These are phyloP conservation scores for Abelmoschus esculentus DNA, from an alignment of 345 rosid genomes.

Conservation along the genomic window DNA sequence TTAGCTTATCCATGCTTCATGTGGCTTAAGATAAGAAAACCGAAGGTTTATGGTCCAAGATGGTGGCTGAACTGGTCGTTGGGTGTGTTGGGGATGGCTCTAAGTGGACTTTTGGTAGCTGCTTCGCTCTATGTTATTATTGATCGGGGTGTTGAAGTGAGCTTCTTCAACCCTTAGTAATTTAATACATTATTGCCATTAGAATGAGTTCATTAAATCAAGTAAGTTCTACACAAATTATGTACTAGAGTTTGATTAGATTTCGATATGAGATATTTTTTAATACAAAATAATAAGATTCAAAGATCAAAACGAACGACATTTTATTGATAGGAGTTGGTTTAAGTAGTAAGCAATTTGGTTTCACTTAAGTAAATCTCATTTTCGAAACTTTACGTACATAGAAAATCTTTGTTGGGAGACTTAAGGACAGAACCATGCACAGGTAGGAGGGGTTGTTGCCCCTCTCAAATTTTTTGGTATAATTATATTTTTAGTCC, in stretches of 20 bases:
- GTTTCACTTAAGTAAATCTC: too few relatives aligned
- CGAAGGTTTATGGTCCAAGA: constrained; percentile 28
- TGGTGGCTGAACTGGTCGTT: constrained; percentile 54
- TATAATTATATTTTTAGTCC: too few relatives aligned
- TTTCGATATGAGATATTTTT: neutral
- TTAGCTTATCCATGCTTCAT: constrained; percentile 60
- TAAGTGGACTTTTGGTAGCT: constrained; percentile 38
- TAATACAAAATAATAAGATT: neutral
- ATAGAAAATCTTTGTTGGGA: too few relatives aligned
- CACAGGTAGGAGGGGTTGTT: too few relatives aligned
- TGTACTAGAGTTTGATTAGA: neutral
- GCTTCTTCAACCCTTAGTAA: constrained; percentile 50
- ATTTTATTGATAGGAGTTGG: too few relatives aligned
- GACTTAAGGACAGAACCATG: too few relatives aligned
- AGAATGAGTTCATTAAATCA: neutral
- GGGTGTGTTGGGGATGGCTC: constrained; percentile 41
- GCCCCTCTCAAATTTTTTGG: too few relatives aligned
- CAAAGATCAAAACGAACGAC: neutral
- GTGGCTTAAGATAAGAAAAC: constrained; percentile 55
- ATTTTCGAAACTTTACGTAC: too few relatives aligned
- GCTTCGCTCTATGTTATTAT: constrained; percentile 36
- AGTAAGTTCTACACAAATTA: neutral
- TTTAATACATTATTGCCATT: neutral
- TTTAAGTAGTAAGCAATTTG: too few relatives aligned
- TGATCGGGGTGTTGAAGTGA: constrained; percentile 41